phyloP scores from a whole-genome alignment of 1,284 basidiomycete species.

The Microbotryomycetes sp. region DNA sequence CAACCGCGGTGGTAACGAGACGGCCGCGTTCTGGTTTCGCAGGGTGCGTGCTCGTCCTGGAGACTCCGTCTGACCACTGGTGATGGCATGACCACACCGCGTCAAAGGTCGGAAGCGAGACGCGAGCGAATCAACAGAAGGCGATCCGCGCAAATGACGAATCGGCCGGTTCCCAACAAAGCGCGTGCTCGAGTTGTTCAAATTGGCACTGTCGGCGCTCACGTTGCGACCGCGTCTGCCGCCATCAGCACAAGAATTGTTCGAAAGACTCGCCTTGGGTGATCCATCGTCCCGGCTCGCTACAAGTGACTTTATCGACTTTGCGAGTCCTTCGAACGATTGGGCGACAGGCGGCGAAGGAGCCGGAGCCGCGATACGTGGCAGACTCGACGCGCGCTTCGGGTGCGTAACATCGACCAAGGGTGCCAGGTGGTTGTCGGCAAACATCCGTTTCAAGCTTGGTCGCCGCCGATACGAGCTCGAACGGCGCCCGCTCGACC shows the following conservation, averaged over 20 bases:
- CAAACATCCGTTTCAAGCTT: background rate
- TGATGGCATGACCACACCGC: background rate
- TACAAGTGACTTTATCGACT: background rate
- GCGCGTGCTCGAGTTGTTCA: background rate
- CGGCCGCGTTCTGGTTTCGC: constrained; percentile 20
- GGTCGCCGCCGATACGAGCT: background rate
- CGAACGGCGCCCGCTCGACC: background rate
- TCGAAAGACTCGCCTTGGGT: too few relatives aligned
- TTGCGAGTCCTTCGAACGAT: background rate
- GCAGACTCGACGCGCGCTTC: background rate
- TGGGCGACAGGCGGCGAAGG: background rate
- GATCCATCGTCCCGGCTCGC: too few relatives aligned
- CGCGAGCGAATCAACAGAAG: constrained; percentile 11
- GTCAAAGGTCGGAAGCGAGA: background rate
- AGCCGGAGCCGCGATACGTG: background rate
- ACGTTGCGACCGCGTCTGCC: too few relatives aligned
- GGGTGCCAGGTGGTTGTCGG: background rate
- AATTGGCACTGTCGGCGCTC: background rate
- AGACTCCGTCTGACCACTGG: background rate
- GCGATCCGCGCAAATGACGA: constrained; percentile 4
- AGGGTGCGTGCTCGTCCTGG: constrained; percentile 8
- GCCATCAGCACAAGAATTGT: too few relatives aligned
- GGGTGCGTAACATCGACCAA: background rate
- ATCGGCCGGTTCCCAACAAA: constrained; percentile 13
- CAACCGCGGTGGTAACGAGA: constrained; percentile 23